Evolutionary conservation across 345 rosid species (phyloP), one percentile per base, ranked within the genome.

Genomic region (Syzygium aromaticum): DNA sequence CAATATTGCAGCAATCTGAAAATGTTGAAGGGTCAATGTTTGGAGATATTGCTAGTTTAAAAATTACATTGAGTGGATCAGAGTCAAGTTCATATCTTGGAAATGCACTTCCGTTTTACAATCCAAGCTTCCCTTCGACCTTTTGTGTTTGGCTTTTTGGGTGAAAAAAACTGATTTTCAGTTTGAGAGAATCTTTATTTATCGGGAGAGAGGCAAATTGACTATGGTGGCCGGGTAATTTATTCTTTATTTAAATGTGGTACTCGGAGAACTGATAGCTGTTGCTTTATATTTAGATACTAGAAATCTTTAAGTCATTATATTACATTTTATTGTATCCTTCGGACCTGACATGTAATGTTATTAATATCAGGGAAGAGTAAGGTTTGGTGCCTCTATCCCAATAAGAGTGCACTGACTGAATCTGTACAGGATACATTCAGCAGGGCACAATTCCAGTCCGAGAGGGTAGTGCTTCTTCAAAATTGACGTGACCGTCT

Each of bases 351-450:
- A 87, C 51, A 83, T 33, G 84, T 21, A 51, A 84, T 67, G 22
- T 78, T 51, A 59, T 86, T 59, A 87, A 90, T 85, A 89, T 89
- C 94, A 97, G 99, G 99, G 59, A 93, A 93, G 92, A 88, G 85
- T 89, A 94, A 88, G 64, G 97, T 97, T 10, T 92, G 96, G 94
- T 97, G 99, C 89, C 98, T 96, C 87, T 97, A 97, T 90, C 99
- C 99, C 40, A 96, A 90, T 90, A 95, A 94, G 88, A 94, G 93
- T 91, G 94, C 89, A n/a, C 91, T 63, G 53, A 87, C 92, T 85
- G 90, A 85, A 88, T 93, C 99, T 1, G 95, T 93, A 89, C 92
- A 92, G 87, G 93, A 95, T 40, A 91, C 91, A 84, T 91, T 96
- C 73, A 88, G 89, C 85, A 59, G 86, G 67, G 90, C 88, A 64